Conservation (phyloP, 345 rosid species). For the Salix exigua region DNA sequence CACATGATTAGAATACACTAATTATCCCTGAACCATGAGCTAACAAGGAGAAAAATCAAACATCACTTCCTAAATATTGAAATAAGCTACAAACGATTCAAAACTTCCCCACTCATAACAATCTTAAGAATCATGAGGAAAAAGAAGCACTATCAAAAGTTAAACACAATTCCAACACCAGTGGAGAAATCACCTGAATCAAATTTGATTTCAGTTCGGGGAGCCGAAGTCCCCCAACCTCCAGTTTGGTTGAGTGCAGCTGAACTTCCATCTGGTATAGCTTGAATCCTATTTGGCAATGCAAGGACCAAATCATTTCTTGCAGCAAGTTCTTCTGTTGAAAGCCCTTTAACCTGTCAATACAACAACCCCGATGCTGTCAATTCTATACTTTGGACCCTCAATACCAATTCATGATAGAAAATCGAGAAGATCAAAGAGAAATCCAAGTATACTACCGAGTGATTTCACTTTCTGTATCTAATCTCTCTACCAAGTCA, state of each 20-base stretch:
- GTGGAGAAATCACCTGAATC: slow-evolving; percentile 65
- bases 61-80: background rate
- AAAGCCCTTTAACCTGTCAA: slow-evolving; percentile 82
- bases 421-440: background rate
- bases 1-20: background rate
- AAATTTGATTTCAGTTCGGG: slow-evolving; percentile 79
- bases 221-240: slow-evolving; percentile 73
- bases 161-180: background rate
- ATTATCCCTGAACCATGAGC: background rate
- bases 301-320: slow-evolving; percentile 92
- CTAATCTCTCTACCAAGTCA: background rate
- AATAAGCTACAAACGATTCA: background rate
- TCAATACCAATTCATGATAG: background rate
- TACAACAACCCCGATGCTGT: background rate
- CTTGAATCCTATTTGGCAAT: slow-evolving; percentile 85
- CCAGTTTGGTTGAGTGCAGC: slow-evolving; percentile 71
- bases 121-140: background rate
- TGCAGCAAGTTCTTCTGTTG: slow-evolving; percentile 81
- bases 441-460: background rate
- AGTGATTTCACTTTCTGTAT: background rate
- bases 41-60: background rate
- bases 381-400: background rate
- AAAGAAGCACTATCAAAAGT: background rate
- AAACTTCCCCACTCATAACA: background rate
- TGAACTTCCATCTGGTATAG: slow-evolving; percentile 88